These are phyloP conservation scores for Termitomyces sp. DNA, from an alignment of 1,284 basidiomycete genomes.

Conservation along the genomic window DNA sequence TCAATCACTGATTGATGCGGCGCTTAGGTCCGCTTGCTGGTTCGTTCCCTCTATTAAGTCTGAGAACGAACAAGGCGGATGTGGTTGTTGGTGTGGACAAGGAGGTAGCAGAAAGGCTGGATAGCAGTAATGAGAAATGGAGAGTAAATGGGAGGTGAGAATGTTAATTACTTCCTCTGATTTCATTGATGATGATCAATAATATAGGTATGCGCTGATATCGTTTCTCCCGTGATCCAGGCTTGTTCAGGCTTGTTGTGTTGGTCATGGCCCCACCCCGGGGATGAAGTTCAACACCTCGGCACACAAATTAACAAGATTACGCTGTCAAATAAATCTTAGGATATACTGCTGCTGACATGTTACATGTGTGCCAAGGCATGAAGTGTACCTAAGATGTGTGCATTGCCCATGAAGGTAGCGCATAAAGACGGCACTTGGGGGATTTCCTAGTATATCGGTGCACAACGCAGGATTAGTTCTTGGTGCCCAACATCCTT, in stretches of 20 bases:
- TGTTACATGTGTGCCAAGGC: background rate
- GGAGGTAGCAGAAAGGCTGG: conserved; percentile 61
- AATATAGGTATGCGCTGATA: conserved; percentile 41
- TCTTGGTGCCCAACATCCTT: too few relatives aligned
- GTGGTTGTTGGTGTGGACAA: conserved; percentile 79
- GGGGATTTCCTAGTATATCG: too few relatives aligned
- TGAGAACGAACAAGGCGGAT: conserved; percentile 96
- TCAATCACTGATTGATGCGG: background rate
- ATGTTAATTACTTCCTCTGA: background rate
- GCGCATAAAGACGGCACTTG: too few relatives aligned
- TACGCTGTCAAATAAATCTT: background rate
- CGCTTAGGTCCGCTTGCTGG: conserved; percentile 70
- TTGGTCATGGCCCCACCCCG: background rate
- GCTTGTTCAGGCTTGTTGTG: too few relatives aligned
- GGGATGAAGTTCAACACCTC: background rate
- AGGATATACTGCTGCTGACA: too few relatives aligned
- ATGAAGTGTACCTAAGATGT: background rate
- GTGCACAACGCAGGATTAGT: too few relatives aligned
- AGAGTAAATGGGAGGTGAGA: conserved; percentile 75
- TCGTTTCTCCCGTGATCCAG: conserved; percentile 30
- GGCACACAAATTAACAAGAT: background rate
- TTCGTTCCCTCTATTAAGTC: conserved; percentile 74
- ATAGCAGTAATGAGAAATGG: conserved; percentile 72
- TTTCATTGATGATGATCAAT: background rate
- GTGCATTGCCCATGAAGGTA: background rate